Evolutionary conservation across 345 rosid genomes (phyloP).

Genomic region (Hibiscus trionum): DNA sequence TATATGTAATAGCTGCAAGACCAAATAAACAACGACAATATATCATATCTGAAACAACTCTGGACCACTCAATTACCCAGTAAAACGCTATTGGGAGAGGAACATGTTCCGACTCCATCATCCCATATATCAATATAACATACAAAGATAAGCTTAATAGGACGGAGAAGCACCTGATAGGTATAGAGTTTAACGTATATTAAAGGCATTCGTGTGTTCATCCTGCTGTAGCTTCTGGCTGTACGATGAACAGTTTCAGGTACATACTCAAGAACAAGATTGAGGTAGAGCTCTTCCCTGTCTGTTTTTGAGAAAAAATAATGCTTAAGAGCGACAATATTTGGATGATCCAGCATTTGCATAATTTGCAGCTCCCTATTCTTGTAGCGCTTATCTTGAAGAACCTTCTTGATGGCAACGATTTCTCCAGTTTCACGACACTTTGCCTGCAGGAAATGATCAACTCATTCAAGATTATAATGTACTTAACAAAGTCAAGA

Average conservation of each 20-base stretch:
- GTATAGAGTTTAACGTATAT: conserved; percentile 90
- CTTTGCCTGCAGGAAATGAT: conserved; percentile 61
- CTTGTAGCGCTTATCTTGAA: conserved; percentile 95
- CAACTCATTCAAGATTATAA: conserved; percentile 10
- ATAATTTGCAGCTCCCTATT: conserved; percentile 90
- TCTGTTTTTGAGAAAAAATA: conserved; percentile 91
- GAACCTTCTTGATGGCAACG: conserved; percentile 96
- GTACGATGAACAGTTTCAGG: conserved; percentile 84
- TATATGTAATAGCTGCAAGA: neutral
- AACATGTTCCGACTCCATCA: neutral
- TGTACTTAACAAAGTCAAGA: neutral
- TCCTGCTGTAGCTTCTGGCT: conserved; percentile 74
- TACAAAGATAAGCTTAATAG: neutral
- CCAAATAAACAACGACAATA: neutral
- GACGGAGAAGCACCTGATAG: conserved; percentile 56
- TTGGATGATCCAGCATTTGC: conserved; percentile 90
- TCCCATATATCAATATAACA: neutral
- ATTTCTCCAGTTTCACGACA: conserved; percentile 93
- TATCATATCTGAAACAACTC: neutral
- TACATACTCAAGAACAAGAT: conserved; percentile 93
- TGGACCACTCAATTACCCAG: neutral
- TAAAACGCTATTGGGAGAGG: neutral
- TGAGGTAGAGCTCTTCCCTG: conserved; percentile 89
- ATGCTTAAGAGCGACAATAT: conserved; percentile 78
- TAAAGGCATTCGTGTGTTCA: conserved; percentile 79